These are phyloP conservation scores for Heliamphora exappendiculata DNA, from an alignment of 148 eudicot species.

Conservation along the genomic window DNA sequence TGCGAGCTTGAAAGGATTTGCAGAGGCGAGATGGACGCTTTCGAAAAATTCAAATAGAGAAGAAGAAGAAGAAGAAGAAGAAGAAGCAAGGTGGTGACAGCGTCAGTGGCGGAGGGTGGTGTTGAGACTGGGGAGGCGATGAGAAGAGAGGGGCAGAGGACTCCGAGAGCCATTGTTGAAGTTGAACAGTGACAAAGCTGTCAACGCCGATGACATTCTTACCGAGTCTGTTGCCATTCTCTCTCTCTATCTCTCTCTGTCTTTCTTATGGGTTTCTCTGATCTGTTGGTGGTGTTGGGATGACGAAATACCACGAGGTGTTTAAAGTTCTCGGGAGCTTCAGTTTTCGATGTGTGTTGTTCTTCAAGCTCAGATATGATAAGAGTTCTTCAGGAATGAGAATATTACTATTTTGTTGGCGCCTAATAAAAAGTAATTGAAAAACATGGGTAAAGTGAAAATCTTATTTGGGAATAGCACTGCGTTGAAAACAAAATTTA, in stretches of 20 bases:
- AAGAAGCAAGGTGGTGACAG: neutral
- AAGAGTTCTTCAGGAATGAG: too few relatives aligned
- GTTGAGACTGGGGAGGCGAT: constrained; percentile 23
- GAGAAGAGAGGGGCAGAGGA: constrained; percentile 29
- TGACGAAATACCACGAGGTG: neutral
- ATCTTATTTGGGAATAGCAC: too few relatives aligned
- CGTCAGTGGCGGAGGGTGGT: constrained; percentile 12
- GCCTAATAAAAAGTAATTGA: too few relatives aligned
- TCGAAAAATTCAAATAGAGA: constrained; percentile 41
- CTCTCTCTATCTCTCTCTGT: too few relatives aligned
- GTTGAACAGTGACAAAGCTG: constrained; percentile 35
- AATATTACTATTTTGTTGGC: too few relatives aligned
- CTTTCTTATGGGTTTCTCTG: neutral
- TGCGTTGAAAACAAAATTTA: too few relatives aligned
- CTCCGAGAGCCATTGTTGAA: constrained; percentile 33
- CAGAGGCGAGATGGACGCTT: constrained; percentile 21
- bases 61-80: constrained; percentile 22
- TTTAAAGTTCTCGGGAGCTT: neutral
- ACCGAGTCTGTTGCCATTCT: constrained; percentile 30
- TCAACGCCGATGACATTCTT: constrained; percentile 17
- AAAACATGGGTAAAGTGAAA: too few relatives aligned
- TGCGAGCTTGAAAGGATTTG: constrained; percentile 13
- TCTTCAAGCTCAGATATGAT: neutral
- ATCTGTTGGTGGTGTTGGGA: neutral
- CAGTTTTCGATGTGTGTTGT: neutral